Evolutionary conservation across 2,329 filamentous ascomycete genomes (phyloP).

Genomic region (Neobulgaria alba): DNA sequence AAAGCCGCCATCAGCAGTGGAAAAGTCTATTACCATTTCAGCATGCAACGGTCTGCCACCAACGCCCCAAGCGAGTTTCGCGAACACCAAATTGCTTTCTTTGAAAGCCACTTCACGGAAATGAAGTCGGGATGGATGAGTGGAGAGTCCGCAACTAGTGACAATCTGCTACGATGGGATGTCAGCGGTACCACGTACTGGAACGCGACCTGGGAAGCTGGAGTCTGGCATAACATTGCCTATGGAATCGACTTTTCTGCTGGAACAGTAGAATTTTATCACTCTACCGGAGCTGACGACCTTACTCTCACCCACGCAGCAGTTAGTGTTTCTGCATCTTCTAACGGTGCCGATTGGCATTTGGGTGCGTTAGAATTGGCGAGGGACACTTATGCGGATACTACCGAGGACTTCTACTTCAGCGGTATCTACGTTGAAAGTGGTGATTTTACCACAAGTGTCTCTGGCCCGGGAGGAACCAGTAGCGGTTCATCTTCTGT

Average conservation of each 20-base stretch:
- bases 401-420: constrained; percentile 60
- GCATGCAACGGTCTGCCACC: constrained; percentile 47
- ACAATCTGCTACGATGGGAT: constrained; percentile 56
- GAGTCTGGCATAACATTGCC: constrained; percentile 66
- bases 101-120: constrained; percentile 68
- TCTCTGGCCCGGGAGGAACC: constrained; percentile 28
- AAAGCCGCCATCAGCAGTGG: constrained; percentile 55
- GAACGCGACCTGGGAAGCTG: constrained; percentile 51
- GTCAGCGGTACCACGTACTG: constrained; percentile 52
- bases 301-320: constrained; percentile 51
- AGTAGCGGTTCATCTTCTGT: constrained; percentile 4
- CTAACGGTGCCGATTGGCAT: constrained; percentile 66
- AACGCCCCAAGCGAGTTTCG: constrained; percentile 52
- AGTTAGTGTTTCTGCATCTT: constrained; percentile 50
- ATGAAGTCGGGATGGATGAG: constrained; percentile 59
- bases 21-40: constrained; percentile 66
- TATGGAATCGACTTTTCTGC: constrained; percentile 63
- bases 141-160: constrained; percentile 36
- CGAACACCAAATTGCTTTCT: constrained; percentile 57
- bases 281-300: constrained; percentile 52
- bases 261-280: constrained; percentile 58
- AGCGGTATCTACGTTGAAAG: constrained; percentile 63
- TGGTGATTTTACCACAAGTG: constrained; percentile 35
- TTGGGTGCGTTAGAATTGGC: constrained; percentile 60
- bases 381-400: constrained; percentile 42